These are phyloP conservation scores for Lasiosphaeris hirsuta DNA, from an alignment of 495 filamentous ascomycete genomes.

Conservation along the genomic window DNA sequence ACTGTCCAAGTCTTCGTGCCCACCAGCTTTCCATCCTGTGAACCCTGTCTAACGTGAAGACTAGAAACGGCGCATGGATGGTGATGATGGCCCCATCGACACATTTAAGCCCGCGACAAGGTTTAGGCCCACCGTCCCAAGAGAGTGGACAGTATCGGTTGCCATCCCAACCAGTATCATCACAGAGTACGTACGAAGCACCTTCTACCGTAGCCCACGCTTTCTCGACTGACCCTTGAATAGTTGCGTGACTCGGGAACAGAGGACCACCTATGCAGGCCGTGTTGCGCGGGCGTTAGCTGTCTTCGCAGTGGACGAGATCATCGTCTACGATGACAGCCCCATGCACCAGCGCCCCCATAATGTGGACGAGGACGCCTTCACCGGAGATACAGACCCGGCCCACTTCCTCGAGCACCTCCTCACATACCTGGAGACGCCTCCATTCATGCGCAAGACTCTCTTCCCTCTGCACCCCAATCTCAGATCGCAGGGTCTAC, in stretches of 20 bases:
- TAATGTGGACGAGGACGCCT: slow-evolving; percentile 45
- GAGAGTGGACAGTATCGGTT: slow-evolving; percentile 48
- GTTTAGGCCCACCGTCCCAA: slow-evolving; percentile 36
- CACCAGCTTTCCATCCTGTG: not conserved
- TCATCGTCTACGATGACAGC: slow-evolving; percentile 68
- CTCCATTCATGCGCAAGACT: slow-evolving; percentile 64
- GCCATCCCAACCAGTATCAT: slow-evolving; percentile 48
- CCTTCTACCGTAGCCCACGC: not conserved
- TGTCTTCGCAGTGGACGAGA: slow-evolving; percentile 75
- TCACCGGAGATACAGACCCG: slow-evolving; percentile 63
- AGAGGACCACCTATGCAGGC: slow-evolving; percentile 61
- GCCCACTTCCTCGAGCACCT: slow-evolving; percentile 69
- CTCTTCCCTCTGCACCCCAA: slow-evolving; percentile 73
- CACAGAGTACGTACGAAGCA: slow-evolving; percentile 46
- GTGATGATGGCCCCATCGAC: slow-evolving; percentile 27
- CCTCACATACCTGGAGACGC: slow-evolving; percentile 70
- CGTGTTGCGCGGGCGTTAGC: slow-evolving; percentile 68
- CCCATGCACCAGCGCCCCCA: slow-evolving; percentile 34
- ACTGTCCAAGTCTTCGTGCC: not conserved
- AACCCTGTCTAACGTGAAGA: slow-evolving; percentile 5
- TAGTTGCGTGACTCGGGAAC: slow-evolving; percentile 54
- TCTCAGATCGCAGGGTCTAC: slow-evolving; percentile 57
- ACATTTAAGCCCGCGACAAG: slow-evolving; percentile 17
- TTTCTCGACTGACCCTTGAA: slow-evolving; percentile 5
- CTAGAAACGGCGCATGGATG: slow-evolving; percentile 43